Evolutionary conservation across 371 early-diverging fungal species (phyloP), one percentile per base, ranked within the genome.

Genomic region (Cokeromyces recurvatus): DNA sequence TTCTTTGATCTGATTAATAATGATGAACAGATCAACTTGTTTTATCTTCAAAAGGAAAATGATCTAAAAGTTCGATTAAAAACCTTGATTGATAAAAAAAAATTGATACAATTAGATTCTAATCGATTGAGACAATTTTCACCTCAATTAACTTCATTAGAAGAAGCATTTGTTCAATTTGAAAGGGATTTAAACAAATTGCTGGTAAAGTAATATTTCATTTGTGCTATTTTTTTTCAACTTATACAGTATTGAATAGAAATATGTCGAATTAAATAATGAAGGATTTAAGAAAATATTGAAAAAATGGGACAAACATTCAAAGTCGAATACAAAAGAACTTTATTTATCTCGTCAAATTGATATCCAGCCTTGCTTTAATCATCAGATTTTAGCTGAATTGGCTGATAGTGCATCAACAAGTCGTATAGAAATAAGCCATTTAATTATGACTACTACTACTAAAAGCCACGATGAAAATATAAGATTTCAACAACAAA

Each of bases 241-340:
- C 29, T 29, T 5, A 29, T 8, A 29, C 29, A 8, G 11, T 29
- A 34, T 34, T 34, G 4, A 11, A n/a, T 56, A 91, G 86, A 92
- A 90, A 81, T 97, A 91, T 62, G 94, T 95, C 36, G 94, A 95
- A 66, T 78, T 95, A 31, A 97, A 97, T 60, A 89, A 85, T 22
- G 91, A 92, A 16, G 98, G 96, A 1, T 96, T 97, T 55, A 68
- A 93, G 17, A 97, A 97, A 77, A 97, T 97, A 38, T 64, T 97
- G 43, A 97, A 97, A 57, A 97, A 97, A 65, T 97, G 92, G 92
- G 98, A 97, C 74, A 97, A 97, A 68, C 86, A 94, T 15, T 85
- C 91, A 16, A 92, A 93, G 66, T 88, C 92, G 2, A 86, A 84
- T 17, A 96, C 93, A 14, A 95, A 95, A 64, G 96, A 97, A 58